Conservation (phyloP, 495 filamentous ascomycete species). For the Daldinia bambusicola region DNA sequence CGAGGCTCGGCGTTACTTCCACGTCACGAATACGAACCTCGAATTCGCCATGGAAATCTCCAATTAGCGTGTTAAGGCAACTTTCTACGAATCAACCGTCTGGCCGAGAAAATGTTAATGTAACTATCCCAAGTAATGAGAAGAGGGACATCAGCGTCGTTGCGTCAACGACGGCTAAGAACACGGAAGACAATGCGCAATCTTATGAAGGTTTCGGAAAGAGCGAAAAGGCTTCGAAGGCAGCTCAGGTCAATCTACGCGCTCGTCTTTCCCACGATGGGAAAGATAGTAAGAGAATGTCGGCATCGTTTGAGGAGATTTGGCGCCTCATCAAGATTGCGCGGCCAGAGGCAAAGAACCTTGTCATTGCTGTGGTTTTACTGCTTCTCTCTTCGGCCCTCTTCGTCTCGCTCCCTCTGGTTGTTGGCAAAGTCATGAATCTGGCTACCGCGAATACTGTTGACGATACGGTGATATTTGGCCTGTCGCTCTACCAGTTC, state of each 20-base stretch:
- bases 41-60: conserved; percentile 28
- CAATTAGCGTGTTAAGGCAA: conserved; percentile 21
- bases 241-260: conserved; percentile 88
- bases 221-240: conserved; percentile 80
- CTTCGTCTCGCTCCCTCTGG: conserved; percentile 94
- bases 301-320: conserved; percentile 76
- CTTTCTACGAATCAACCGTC: conserved; percentile 23
- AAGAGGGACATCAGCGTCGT: conserved; percentile 15
- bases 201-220: conserved; percentile 37
- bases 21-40: conserved; percentile 19
- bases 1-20: conserved; percentile 42
- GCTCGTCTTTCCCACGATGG: conserved; percentile 87
- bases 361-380: conserved; percentile 82
- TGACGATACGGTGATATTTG: conserved; percentile 71
- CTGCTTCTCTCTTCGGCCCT: conserved; percentile 87
- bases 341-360: conserved; percentile 78
- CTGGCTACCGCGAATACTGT: conserved; percentile 71
- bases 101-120: conserved; percentile 18
- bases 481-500: conserved; percentile 77
- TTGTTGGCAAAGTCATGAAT: conserved; percentile 95
- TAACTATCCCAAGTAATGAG: conserved; percentile 13
- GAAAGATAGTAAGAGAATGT: conserved; percentile 62
- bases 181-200: conserved; percentile 17
- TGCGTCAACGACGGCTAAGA: conserved; percentile 15
- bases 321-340: conserved; percentile 92